Conservation (phyloP, 495 filamentous ascomycete species). For the Aspergillus incahuasiensis region DNA sequence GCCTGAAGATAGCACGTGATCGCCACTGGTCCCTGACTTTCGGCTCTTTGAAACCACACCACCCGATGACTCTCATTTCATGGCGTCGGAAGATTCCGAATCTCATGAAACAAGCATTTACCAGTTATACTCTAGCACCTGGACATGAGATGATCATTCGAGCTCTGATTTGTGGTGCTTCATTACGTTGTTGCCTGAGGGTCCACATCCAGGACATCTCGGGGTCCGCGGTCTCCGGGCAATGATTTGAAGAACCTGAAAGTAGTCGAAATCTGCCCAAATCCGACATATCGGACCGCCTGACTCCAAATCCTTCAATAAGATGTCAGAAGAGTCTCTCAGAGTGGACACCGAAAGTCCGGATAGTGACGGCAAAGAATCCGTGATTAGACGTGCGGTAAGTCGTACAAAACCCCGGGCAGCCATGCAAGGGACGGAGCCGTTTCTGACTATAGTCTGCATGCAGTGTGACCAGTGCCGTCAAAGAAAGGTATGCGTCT, state of each 20-base stretch:
- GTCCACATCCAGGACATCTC: not conserved
- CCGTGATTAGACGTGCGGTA: constrained; percentile 30
- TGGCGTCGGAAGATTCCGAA: not conserved
- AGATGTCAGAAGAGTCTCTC: not conserved
- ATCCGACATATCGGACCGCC: not conserved
- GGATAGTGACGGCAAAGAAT: constrained; percentile 27
- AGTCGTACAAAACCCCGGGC: constrained; percentile 10
- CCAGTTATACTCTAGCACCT: not conserved
- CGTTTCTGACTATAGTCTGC: constrained; percentile 2
- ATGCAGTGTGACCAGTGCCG: constrained; percentile 49
- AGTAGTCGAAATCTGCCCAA: not conserved
- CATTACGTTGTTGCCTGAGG: not conserved
- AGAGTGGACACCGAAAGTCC: constrained; percentile 36
- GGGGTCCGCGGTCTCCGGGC: constrained; percentile 20
- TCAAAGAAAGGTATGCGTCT: constrained; percentile 41
- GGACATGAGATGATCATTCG: not conserved
- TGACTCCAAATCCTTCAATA: not conserved
- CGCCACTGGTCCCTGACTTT: no score
- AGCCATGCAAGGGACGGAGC: not conserved
- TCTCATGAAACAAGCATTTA: not conserved
- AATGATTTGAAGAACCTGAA: not conserved
- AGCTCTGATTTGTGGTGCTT: not conserved
- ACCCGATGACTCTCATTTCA: no score
- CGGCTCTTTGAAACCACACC: no score
- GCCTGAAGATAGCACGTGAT: no score